Evolutionary conservation across 306 rosid species (phyloP).

Genomic region (Pyrus betulifolia): DNA sequence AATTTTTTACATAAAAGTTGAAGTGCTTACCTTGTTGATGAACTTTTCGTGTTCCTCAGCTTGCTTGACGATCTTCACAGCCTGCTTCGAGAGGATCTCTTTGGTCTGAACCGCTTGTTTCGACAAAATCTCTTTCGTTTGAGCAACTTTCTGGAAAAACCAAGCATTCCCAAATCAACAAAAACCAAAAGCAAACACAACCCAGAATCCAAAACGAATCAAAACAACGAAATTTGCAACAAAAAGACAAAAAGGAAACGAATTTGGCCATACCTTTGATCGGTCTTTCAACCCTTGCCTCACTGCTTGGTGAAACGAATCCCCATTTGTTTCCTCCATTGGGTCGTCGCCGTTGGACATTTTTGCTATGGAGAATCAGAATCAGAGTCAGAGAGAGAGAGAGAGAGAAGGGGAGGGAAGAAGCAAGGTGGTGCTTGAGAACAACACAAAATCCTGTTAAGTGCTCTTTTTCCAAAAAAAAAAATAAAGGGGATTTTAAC

Average conservation of each 20-base stretch:
- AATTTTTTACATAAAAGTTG: neutral
- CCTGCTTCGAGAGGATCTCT: constrained; percentile 66
- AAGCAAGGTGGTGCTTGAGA: neutral
- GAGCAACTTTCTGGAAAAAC: constrained; percentile 44
- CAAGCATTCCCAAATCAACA: constrained; percentile 27
- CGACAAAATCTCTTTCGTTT: constrained; percentile 59
- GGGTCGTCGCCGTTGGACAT: constrained; percentile 54
- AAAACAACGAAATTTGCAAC: neutral
- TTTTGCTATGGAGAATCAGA: neutral
- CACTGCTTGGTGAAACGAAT: constrained; percentile 35
- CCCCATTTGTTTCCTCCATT: constrained; percentile 32
- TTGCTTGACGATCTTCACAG: constrained; percentile 71
- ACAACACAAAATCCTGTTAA: neutral
- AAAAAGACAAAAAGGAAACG: neutral
- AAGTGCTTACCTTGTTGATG: constrained; percentile 57
- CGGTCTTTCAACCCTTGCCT: constrained; percentile 52
- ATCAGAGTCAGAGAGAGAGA: neutral
- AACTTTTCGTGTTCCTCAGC: constrained; percentile 86
- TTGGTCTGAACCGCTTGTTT: constrained; percentile 75
- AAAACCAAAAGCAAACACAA: constrained; percentile 4
- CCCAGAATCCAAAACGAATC: constrained; percentile 9
- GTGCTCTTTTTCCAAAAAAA: too few relatives aligned
- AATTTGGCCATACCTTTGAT: constrained; percentile 45
- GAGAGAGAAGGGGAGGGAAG: neutral
- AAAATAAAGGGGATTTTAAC: too few relatives aligned